Evolutionary conservation across 495 filamentous ascomycete species (phyloP), one percentile per base, ranked within the genome.

Genomic region (Penicillium antarcticum): DNA sequence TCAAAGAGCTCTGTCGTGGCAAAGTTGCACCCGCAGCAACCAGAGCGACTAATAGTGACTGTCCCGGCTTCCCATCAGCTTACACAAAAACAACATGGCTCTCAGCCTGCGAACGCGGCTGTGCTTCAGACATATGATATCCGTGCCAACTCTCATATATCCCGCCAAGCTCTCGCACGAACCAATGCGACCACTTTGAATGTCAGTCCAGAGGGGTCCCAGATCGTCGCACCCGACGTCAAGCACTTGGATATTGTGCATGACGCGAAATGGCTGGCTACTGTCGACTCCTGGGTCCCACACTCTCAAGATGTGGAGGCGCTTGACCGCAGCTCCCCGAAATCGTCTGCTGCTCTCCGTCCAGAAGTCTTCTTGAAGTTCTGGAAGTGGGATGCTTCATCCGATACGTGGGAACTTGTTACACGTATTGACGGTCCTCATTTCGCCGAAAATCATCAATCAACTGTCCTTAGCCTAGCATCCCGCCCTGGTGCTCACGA

Each of bases 241-340:
- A 85, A 77, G 11, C 79, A 84, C 42, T 69, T 99, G 48, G 76
- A 81, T 44, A 78, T 92, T 51, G 88, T 87, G 18, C 64, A 76
- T 21, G 86, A 97, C 63, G 92, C 91, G 1, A 79, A 84, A 55
- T 99, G 94, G 94, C 77, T 99, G 53, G 91, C 88, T 32, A 96
- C 89, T 0, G 80, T 95, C 4, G 95, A 99, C 60, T 85, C 87
- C 50, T 99, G 94, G 94, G 79, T 74, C 42, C 91, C 91, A 16
- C 82, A 85, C 16, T 67, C 69, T 24, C 73, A 76, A 47, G 89
- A 92, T 57, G 43, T 87, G n/a, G 71, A 75, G 35, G 68, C 73
- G 61, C 68, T 76, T 48, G 72, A 55, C 67, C 67, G 73, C 34
- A 68, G 63, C 10, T 58, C 67, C 29, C 64, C 69, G 19, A 61